Evolutionary conservation across 768 basidiomycete genomes (phyloP).

Genomic region (Rubroboletus pulcherrimus): DNA sequence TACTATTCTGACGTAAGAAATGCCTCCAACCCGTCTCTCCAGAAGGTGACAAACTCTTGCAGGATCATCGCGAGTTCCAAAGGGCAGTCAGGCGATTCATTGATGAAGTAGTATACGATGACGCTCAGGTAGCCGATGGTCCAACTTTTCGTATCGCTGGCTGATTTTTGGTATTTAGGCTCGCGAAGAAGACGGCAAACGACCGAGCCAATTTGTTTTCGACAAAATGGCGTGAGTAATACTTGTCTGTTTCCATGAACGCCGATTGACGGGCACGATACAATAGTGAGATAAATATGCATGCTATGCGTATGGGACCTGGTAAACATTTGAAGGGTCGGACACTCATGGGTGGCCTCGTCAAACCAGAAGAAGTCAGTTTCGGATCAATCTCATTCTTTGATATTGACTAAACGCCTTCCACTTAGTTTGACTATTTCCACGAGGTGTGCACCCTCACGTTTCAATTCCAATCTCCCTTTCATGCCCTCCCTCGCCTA

Average conservation of each 20-base stretch:
- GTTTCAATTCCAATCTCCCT: background rate
- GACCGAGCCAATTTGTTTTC: slow-evolving; percentile 70
- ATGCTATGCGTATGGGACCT: slow-evolving; percentile 91
- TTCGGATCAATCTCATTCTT: background rate
- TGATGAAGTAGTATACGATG: slow-evolving; percentile 58
- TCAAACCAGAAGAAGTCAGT: slow-evolving; percentile 69
- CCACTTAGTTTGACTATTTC: slow-evolving; percentile 60
- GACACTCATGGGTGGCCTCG: slow-evolving; percentile 67
- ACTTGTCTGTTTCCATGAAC: background rate
- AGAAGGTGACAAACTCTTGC: slow-evolving; percentile 7
- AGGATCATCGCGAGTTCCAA: slow-evolving; percentile 50
- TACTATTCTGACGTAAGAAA: slow-evolving; percentile 64
- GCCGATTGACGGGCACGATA: background rate
- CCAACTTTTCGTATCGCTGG: slow-evolving; percentile 12
- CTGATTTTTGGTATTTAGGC: slow-evolving; percentile 32
- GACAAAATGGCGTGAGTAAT: slow-evolving; percentile 71
- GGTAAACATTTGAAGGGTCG: slow-evolving; percentile 80
- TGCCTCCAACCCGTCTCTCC: background rate
- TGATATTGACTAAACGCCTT: background rate
- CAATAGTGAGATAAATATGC: slow-evolving; percentile 60
- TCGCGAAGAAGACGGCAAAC: slow-evolving; percentile 88
- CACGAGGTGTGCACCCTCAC: slow-evolving; percentile 54
- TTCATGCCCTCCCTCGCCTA: slow-evolving; percentile 14
- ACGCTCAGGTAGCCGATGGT: slow-evolving; percentile 30
- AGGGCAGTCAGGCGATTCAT: slow-evolving; percentile 54